Conservation (phyloP, 331 rosid genomes). For the Arachis monticola region DNA sequence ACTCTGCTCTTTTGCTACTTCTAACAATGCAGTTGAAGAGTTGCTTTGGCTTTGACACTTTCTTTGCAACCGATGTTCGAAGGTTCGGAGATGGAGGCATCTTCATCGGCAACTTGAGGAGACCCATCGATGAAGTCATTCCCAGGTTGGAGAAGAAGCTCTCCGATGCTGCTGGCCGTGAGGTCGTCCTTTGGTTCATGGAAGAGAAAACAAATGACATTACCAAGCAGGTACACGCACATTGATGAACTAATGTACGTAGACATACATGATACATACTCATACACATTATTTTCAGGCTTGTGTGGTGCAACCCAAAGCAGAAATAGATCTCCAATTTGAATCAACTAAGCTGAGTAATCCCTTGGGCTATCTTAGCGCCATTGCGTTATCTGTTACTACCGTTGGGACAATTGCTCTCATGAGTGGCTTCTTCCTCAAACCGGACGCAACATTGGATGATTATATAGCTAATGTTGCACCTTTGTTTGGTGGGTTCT, state of each 20-base stretch:
- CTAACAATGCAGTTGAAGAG: constrained; percentile 60
- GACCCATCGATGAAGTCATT: constrained; percentile 82
- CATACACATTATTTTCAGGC: constrained; percentile 48
- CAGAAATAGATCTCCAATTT: constrained; percentile 91
- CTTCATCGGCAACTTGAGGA: constrained; percentile 88
- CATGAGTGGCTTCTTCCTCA: constrained; percentile 91
- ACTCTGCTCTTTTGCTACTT: background rate
- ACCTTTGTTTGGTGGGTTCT: constrained; percentile 89
- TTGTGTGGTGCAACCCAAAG: constrained; percentile 93
- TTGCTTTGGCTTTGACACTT: constrained; percentile 89
- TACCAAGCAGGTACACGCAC: constrained; percentile 70
- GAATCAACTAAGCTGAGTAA: constrained; percentile 81
- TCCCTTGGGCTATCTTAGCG: constrained; percentile 78
- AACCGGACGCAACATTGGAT: constrained; percentile 86
- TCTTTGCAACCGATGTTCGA: constrained; percentile 89
- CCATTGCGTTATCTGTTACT: constrained; percentile 67
- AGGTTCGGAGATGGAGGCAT: constrained; percentile 98
- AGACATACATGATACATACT: no score
- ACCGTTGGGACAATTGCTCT: constrained; percentile 91
- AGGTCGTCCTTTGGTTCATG: constrained; percentile 91
- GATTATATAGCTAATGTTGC: constrained; percentile 79
- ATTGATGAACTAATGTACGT: constrained; percentile 10
- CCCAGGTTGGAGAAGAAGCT: constrained; percentile 88
- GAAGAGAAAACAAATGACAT: constrained; percentile 81
- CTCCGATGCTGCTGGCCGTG: constrained; percentile 81